Base-by-base conservation (phyloP, 1,284 basidiomycete species). In the Inonotus hispidus region DNA sequence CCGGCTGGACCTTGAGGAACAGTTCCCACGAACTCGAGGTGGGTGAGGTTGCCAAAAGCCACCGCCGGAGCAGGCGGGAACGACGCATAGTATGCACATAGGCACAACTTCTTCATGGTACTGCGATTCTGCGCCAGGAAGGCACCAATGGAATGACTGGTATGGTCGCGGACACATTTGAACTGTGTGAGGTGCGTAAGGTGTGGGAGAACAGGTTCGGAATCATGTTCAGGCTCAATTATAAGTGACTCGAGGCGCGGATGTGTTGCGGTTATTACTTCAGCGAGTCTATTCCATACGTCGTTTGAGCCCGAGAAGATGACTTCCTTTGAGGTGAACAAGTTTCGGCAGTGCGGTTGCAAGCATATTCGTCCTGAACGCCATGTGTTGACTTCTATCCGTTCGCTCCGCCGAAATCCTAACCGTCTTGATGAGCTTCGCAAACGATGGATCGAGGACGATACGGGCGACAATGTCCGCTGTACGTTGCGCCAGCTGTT, bases 391-490 rank as follows among this genome's bases (percentile, higher is more conserved):
- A 61, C 77, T 77, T 59, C 68, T 70, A 52, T 81, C 79, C 5
- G 76, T 71, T 50, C 74, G 74, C 8, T 78, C 75, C 0, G 83
- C 82, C 66, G 80, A 85, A 25, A 89, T 79, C 10, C 81, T 77
- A 63, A 89, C 65, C 19, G 80, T 83, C 66, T 75, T 75, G 52
- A 89, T 79, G 38, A 81, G 77, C 60, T 74, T 73, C 0, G 87
- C 83, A 66, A 88, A 88, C 10, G 74, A 70, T 0, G 77, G 67
- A 67, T 88, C 85, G 10, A 80, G 77, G 60, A 88, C 82, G 63
- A 89, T 81, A 27, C 83, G 75, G 0, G 84, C 84, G 43, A 89
- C 75, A 60, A 89, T 86, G 66, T 88, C 87, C 2, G 87, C 86
- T 63, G 80, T 87, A n/a, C 85, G 78, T 64, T 82, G 83, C 0